A percentile compares a stretch with the other conserved stretches of the same genome.
Conservation (phyloP, 2,329 filamentous ascomycete species). For the Chaetomiaceae sp. region DNA sequence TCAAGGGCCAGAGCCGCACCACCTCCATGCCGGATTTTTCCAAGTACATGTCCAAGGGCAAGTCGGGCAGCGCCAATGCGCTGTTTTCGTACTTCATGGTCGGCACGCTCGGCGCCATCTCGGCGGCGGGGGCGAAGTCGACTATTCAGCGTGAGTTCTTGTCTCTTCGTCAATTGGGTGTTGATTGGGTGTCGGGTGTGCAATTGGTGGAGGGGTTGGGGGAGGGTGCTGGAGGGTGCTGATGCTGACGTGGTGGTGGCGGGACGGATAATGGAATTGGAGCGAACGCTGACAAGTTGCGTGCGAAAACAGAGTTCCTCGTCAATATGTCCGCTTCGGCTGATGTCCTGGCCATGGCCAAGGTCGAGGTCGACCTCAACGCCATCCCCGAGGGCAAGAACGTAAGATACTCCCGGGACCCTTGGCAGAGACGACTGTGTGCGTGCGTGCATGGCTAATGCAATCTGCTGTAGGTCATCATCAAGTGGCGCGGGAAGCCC, state of each 20-base stretch:
- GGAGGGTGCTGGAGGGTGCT: neutral
- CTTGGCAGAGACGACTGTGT: neutral
- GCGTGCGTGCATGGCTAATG: neutral
- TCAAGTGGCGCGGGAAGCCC: conserved; percentile 99
- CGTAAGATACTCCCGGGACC: conserved; percentile 46
- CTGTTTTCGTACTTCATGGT: conserved; percentile 98
- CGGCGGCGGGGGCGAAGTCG: conserved; percentile 91
- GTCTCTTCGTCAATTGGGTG: conserved; percentile 22
- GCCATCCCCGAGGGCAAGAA: conserved; percentile 99
- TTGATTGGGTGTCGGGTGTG: conserved; percentile 11
- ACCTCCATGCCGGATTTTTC: conserved; percentile 82
- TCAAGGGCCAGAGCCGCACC: conserved; percentile 52
- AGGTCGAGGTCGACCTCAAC: conserved; percentile 93
- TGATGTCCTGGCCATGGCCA: conserved; percentile 97
- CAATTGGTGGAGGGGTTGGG: conserved; percentile 4
- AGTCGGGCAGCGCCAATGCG: conserved; percentile 66
- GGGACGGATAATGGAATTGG: neutral
- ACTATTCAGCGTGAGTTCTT: conserved; percentile 83
- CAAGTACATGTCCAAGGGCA: conserved; percentile 74
- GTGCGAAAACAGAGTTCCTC: conserved; percentile 73
- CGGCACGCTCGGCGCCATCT: conserved; percentile 85
- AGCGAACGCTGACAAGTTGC: conserved; percentile 19
- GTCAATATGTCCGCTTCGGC: conserved; percentile 99
- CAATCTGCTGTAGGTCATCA: conserved; percentile 64
- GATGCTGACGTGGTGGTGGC: neutral